Percentiles rank a stretch among this genome's conserved stretches.
These are phyloP conservation scores for Boeremia lycopersici DNA, from an alignment of 2,329 filamentous ascomycete genomes.

Conservation along the genomic window DNA sequence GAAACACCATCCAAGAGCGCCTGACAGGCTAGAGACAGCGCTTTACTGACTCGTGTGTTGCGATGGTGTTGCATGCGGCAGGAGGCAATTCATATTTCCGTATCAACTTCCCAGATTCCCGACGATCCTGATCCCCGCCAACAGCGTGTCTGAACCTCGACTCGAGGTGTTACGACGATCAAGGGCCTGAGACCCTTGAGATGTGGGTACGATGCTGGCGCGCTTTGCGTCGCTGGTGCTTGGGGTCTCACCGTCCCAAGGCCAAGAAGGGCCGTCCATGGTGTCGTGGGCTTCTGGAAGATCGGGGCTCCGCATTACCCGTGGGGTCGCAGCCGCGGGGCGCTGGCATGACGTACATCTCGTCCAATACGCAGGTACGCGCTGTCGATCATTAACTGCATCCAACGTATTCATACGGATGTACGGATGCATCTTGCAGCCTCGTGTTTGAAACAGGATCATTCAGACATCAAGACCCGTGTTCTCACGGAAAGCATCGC, in stretches of 20 bases:
- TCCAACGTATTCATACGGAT: too few relatives aligned
- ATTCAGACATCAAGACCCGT: not conserved
- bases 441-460: not conserved
- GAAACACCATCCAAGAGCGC: conserved; percentile 10
- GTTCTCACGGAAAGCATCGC: not conserved
- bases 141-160: not conserved
- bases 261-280: conserved; percentile 1
- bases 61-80: not conserved
- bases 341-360: conserved; percentile 2
- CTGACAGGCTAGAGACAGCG: conserved; percentile 3
- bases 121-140: conserved; percentile 6
- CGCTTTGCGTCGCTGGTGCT: not conserved
- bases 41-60: not conserved
- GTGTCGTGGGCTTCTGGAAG: conserved; percentile 5
- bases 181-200: not conserved
- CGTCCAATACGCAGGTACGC: conserved; percentile 10
- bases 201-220: not conserved
- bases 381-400: conserved; percentile 2
- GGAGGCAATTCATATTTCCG: not conserved
- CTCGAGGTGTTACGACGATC: not conserved
- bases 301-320: conserved; percentile 8
- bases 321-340: conserved; percentile 3
- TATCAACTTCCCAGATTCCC: conserved; percentile 1
- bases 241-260: not conserved
- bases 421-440: not conserved